These are phyloP conservation scores for Candida morakotiae DNA, from an alignment of 805 yeast species.

Conservation along the genomic window DNA sequence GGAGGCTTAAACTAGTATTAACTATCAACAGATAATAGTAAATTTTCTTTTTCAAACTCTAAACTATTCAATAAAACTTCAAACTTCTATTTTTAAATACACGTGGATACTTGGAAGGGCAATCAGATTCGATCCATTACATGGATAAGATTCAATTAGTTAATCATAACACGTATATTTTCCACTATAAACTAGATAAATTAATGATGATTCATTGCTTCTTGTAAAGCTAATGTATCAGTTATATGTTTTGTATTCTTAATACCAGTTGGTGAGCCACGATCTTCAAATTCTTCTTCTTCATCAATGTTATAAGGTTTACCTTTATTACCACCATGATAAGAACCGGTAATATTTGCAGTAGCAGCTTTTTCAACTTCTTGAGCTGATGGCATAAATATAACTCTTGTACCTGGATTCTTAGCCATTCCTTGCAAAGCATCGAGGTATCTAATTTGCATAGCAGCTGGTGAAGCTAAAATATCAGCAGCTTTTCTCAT, in stretches of 20 bases:
- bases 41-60: no score
- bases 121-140: no score
- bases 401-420: constrained; percentile 59
- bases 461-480: constrained; percentile 68
- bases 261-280: constrained; percentile 6
- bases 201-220: constrained; percentile 15
- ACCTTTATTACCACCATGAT: constrained; percentile 8
- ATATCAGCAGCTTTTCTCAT: constrained; percentile 80
- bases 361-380: constrained; percentile 38
- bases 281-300: constrained; percentile 18
- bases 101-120: no score
- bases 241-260: constrained; percentile 12
- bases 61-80: no score
- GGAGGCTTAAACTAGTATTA: no score
- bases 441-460: constrained; percentile 74
- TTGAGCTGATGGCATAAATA: constrained; percentile 61
- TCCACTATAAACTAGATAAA: no score
- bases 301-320: constrained; percentile 17
- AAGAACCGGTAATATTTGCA: constrained; percentile 12
- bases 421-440: constrained; percentile 76
- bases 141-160: no score
- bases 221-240: constrained; percentile 30
- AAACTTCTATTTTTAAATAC: no score
- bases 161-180: no score
- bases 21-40: no score